A percentile compares a stretch with the other conserved stretches of the same genome.
Conservation (phyloP, 495 filamentous ascomycete species). For the Staphylotrichum tortipilum region DNA sequence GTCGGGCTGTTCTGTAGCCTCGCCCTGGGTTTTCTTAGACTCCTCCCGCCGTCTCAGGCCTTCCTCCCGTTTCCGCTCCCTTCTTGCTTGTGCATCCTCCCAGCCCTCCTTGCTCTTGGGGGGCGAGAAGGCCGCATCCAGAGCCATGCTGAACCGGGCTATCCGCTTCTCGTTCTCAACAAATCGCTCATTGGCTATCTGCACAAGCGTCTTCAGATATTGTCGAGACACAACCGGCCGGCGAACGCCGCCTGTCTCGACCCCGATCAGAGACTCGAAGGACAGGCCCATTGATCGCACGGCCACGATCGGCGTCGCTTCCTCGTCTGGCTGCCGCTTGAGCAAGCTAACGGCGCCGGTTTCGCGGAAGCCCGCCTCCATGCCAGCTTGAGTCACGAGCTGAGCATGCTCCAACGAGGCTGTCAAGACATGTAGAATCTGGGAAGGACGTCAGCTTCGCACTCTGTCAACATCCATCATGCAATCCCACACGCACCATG, state of each 20-base stretch:
- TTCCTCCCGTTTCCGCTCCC: constrained; percentile 53
- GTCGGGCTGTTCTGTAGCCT: constrained; percentile 13
- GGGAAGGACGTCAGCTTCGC: constrained; percentile 5
- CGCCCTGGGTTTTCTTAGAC: constrained; percentile 12
- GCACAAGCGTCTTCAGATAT: constrained; percentile 55
- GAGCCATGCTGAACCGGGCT: constrained; percentile 45
- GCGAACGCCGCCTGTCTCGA: constrained; percentile 30
- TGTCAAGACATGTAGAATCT: constrained; percentile 85
- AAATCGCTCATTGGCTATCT: constrained; percentile 70
- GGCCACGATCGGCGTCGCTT: constrained; percentile 62
- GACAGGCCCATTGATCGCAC: constrained; percentile 70
- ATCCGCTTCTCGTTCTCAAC: constrained; percentile 62
- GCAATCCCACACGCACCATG: constrained; percentile 66
- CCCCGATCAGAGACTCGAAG: constrained; percentile 71
- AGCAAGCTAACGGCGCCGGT: constrained; percentile 55
- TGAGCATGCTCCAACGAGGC: constrained; percentile 65
- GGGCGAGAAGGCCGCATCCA: constrained; percentile 28
- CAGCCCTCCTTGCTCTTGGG: constrained; percentile 28
- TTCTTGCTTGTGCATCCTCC: constrained; percentile 51
- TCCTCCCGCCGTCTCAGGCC: constrained; percentile 45
- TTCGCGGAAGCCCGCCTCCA: constrained; percentile 81
- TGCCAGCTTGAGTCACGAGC: constrained; percentile 58
- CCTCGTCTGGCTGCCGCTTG: constrained; percentile 12
- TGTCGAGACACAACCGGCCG: constrained; percentile 42
- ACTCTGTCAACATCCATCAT: background rate